A percentile compares a stretch with the other conserved stretches of the same genome.
Conservation (phyloP, 331 rosid species). For the Saraca asoca region DNA sequence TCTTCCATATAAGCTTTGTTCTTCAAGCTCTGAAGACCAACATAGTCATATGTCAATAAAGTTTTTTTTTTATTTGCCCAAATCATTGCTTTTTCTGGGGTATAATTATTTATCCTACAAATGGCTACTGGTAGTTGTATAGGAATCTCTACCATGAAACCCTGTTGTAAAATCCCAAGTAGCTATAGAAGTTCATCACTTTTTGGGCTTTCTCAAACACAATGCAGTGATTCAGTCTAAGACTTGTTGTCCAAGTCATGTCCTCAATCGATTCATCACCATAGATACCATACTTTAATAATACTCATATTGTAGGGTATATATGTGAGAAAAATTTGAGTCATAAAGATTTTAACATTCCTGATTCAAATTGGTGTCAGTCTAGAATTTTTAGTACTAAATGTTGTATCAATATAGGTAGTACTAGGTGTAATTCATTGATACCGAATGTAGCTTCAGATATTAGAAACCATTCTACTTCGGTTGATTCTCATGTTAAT, state of each 20-base stretch:
- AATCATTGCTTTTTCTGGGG: slow-evolving; percentile 31
- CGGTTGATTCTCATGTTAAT: slow-evolving; percentile 62
- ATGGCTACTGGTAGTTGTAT: slow-evolving; percentile 62
- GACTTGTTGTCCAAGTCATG: slow-evolving; percentile 39
- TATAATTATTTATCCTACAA: slow-evolving; percentile 39
- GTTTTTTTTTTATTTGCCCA: slow-evolving; percentile 4
- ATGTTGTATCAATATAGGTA: slow-evolving; percentile 32
- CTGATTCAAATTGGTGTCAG: slow-evolving; percentile 50
- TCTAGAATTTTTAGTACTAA: slow-evolving; percentile 44
- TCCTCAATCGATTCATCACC: slow-evolving; percentile 25
- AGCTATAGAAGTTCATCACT: slow-evolving; percentile 48
- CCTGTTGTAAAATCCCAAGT: slow-evolving; percentile 61
- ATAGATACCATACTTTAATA: slow-evolving; percentile 38
- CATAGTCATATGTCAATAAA: slow-evolving; percentile 25
- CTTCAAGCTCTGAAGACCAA: slow-evolving; percentile 34
- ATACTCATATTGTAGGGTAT: slow-evolving; percentile 44
- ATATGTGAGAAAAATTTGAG: slow-evolving; percentile 43
- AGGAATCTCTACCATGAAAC: slow-evolving; percentile 73
- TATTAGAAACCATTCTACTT: slow-evolving; percentile 73
- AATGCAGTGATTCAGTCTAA: slow-evolving; percentile 32
- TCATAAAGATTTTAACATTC: slow-evolving; percentile 55
- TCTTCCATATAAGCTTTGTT: no score
- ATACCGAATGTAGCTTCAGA: slow-evolving; percentile 64
- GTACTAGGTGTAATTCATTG: slow-evolving; percentile 39
- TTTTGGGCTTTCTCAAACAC: slow-evolving; percentile 49